phyloP scores from a whole-genome alignment of 1,284 basidiomycete genomes.

The Boletellus deceptivus region DNA sequence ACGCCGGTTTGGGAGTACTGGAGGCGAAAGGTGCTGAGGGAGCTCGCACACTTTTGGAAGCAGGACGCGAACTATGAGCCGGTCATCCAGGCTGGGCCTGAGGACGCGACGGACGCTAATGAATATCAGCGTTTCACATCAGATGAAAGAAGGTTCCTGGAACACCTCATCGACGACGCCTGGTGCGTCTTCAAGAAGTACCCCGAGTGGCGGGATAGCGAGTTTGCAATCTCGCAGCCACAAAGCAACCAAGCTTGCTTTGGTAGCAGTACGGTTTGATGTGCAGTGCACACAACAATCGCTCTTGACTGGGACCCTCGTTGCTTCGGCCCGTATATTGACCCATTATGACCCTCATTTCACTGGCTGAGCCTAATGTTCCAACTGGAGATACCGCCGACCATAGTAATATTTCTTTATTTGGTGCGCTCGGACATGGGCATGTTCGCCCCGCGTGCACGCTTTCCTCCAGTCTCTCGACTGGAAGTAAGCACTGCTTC shows the following conservation, averaged over 20 bases:
- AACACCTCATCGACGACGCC: slow-evolving; percentile 24
- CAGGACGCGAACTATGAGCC: slow-evolving; percentile 12
- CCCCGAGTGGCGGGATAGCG: slow-evolving; percentile 8
- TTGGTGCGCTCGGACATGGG: no score
- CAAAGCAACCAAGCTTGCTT: not conserved
- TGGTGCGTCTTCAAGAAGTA: slow-evolving; percentile 22
- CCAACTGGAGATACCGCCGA: no score
- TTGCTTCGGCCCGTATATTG: no score
- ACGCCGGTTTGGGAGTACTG: slow-evolving; percentile 29
- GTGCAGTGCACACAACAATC: no score
- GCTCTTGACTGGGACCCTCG: no score
- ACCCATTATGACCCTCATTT: no score
- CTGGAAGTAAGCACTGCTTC: no score
- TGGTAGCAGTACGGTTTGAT: no score
- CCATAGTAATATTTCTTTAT: no score
- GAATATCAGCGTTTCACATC: slow-evolving; percentile 10
- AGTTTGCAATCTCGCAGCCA: not conserved
- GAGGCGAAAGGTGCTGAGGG: slow-evolving; percentile 21
- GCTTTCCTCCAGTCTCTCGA: no score
- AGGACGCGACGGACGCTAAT: slow-evolving; percentile 8
- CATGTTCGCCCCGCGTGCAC: no score
- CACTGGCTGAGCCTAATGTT: no score
- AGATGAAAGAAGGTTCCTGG: slow-evolving; percentile 15
- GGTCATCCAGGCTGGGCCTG: slow-evolving; percentile 9
- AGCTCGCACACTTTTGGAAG: slow-evolving; percentile 15